Evolutionary conservation across 139 green algal genomes (phyloP).

Genomic region (Chlamydomonas sphaeroides): DNA sequence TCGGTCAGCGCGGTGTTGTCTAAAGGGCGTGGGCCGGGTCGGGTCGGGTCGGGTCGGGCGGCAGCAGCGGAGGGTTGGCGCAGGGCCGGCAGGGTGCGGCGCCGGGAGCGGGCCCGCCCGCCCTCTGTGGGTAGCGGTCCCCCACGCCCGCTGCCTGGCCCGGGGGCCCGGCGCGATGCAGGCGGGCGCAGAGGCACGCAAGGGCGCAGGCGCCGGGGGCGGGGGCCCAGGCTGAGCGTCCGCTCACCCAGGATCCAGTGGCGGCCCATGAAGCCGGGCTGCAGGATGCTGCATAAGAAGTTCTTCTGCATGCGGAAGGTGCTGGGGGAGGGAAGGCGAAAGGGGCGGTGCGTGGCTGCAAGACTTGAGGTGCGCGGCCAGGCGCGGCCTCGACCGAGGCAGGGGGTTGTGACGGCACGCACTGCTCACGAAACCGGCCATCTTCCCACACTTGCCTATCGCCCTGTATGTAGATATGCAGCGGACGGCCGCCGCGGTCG

Average conservation of each 20-base stretch:
- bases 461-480: constrained; percentile 2
- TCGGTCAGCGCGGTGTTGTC: neutral
- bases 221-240: neutral
- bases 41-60: too few relatives aligned
- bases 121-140: neutral
- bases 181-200: neutral
- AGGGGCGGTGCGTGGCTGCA: too few relatives aligned
- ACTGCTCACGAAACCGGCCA: neutral
- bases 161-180: neutral
- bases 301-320: constrained; percentile 7
- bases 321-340: neutral
- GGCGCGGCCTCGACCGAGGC: neutral
- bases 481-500: neutral
- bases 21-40: neutral
- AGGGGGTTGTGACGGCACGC: too few relatives aligned
- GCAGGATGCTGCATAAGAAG: neutral
- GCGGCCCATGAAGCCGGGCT: neutral
- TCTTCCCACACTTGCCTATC: neutral
- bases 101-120: too few relatives aligned
- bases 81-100: too few relatives aligned
- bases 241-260: neutral
- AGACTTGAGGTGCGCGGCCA: neutral
- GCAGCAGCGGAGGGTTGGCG: too few relatives aligned
- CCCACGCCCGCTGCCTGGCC: too few relatives aligned
- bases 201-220: neutral